Conservation (phyloP, 1,284 basidiomycete species). For the Athelia psychrophila region DNA sequence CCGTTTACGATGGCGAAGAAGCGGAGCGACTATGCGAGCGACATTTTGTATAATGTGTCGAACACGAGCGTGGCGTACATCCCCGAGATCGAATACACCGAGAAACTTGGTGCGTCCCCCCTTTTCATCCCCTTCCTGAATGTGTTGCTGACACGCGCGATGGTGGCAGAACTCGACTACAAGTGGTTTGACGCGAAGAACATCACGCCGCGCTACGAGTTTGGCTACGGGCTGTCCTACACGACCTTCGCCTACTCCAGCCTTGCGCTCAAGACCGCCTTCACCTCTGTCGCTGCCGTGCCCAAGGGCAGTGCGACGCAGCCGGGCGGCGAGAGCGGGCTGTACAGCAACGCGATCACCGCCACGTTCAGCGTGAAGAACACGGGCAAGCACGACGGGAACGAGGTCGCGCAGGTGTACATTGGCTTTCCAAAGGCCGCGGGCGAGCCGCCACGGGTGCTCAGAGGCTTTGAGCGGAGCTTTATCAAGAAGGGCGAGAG, state of each 20-base stretch:
- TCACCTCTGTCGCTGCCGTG: conserved; percentile 13
- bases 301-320: conserved; percentile 12
- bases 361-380: conserved; percentile 51
- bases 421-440: conserved; percentile 38
- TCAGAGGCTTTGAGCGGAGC: conserved; percentile 44
- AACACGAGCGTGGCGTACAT: conserved; percentile 15
- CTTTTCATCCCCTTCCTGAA: background rate
- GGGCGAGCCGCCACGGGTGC: conserved; percentile 39
- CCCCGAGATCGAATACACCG: conserved; percentile 37
- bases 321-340: conserved; percentile 4
- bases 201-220: conserved; percentile 60
- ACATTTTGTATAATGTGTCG: conserved; percentile 16
- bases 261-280: conserved; percentile 37
- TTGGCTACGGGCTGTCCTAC: conserved; percentile 82
- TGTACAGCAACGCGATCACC: conserved; percentile 22
- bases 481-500: conserved; percentile 31
- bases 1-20: conserved; percentile 57
- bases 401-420: conserved; percentile 57
- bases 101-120: conserved; percentile 26
- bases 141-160: conserved; percentile 27
- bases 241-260: conserved; percentile 66
- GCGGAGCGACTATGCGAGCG: conserved; percentile 46
- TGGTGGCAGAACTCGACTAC: conserved; percentile 62
- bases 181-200: conserved; percentile 61
- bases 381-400: conserved; percentile 47